phyloP scores from a whole-genome alignment of 179 eudicot species.

The Beta corolliflora region DNA sequence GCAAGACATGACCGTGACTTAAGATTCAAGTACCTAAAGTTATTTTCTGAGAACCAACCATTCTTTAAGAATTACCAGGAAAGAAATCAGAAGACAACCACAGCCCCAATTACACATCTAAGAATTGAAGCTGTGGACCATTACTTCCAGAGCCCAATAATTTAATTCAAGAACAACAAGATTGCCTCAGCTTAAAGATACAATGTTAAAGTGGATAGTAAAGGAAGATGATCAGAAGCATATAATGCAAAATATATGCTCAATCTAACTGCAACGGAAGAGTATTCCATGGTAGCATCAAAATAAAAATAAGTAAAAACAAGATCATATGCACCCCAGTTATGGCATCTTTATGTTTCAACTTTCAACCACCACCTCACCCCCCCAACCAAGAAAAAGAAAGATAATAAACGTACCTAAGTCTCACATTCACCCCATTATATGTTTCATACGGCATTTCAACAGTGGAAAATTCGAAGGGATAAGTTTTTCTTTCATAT shows the following conservation, averaged over 20 bases:
- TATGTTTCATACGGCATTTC: slow-evolving; percentile 99
- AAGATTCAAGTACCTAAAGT: not conserved
- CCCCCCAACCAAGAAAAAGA: not conserved
- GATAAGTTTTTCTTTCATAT: slow-evolving; percentile 83
- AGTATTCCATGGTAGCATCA: not conserved
- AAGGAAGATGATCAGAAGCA: not conserved
- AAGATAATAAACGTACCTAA: slow-evolving; percentile 55
- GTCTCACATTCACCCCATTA: slow-evolving; percentile 95
- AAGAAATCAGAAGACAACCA: not conserved
- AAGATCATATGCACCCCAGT: not conserved
- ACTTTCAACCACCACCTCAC: not conserved
- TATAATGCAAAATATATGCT: not conserved
- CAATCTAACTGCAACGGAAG: not conserved
- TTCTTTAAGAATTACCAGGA: not conserved
- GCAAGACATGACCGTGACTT: too few species aligned
- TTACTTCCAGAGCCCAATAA: not conserved
- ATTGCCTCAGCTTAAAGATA: not conserved
- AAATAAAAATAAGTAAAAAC: not conserved
- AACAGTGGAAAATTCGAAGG: slow-evolving; percentile 94
- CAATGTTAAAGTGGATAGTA: not conserved
- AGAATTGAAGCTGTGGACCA: not conserved
- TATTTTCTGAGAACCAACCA: not conserved
- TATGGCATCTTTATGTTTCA: not conserved
- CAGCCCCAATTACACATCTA: too few species aligned
- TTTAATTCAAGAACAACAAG: not conserved